phyloP scores from a whole-genome alignment of 495 filamentous ascomycete genomes.

The Paragyromitra xinjiangensis region DNA sequence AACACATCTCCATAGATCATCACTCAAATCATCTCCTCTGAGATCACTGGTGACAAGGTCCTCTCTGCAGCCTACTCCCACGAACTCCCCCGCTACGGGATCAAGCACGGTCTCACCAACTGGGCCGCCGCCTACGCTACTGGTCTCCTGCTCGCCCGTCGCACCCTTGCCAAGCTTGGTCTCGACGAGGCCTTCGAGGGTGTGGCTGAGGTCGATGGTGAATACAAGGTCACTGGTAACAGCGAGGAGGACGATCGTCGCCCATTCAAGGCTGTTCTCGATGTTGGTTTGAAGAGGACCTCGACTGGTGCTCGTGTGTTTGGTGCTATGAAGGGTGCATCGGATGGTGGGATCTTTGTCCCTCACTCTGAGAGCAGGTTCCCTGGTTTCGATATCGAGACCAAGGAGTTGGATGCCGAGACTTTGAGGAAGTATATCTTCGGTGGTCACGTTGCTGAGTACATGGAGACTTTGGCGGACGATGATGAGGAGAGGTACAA shows the following conservation, averaged over 20 bases:
- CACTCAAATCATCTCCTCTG: conserved; percentile 94
- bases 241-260: conserved; percentile 86
- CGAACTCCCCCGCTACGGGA: conserved; percentile 96
- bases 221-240: conserved; percentile 92
- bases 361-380: conserved; percentile 99
- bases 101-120: conserved; percentile 99
- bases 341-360: conserved; percentile 94
- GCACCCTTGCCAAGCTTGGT: conserved; percentile 93
- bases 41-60: conserved; percentile 98
- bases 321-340: conserved; percentile 99
- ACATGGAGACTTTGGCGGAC: conserved; percentile 99
- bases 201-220: conserved; percentile 93
- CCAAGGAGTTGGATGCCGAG: conserved; percentile 95
- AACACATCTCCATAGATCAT: conserved; percentile 67
- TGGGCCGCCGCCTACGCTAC: conserved; percentile 98
- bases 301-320: conserved; percentile 98
- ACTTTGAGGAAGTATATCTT: conserved; percentile 97
- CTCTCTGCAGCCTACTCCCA: conserved; percentile 92
- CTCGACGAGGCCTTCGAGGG: conserved; percentile 89
- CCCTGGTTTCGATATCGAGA: conserved; percentile 96
- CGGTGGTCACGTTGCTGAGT: conserved; percentile 97
- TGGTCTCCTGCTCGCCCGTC: conserved; percentile 95
- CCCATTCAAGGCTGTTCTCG: conserved; percentile 98
- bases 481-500: conserved; percentile 99
- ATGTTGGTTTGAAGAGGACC: conserved; percentile 95